Conservation (phyloP, 768 basidiomycete species). For the Baorangia bicolor region DNA sequence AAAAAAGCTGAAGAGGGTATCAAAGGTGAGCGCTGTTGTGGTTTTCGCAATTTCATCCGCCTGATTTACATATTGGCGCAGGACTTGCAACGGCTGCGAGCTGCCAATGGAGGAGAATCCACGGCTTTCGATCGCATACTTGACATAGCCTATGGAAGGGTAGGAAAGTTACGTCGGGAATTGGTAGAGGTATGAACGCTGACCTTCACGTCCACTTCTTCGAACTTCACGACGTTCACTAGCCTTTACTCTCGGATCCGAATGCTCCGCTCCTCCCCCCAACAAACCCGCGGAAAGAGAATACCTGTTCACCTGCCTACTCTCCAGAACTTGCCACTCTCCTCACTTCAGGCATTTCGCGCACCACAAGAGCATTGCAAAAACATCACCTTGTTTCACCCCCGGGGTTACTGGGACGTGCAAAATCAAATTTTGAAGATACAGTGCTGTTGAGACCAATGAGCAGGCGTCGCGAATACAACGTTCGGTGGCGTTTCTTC, state of each 20-base stretch:
- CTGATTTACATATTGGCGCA: conserved; percentile 23
- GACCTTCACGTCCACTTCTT: background rate
- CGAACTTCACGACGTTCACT: conserved; percentile 7
- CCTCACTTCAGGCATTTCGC: conserved; percentile 52
- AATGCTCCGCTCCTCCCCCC: conserved; percentile 38
- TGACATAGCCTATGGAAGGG: conserved; percentile 72
- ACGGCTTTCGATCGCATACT: conserved; percentile 58
- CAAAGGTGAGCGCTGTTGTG: conserved; percentile 41
- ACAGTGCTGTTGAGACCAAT: conserved; percentile 60
- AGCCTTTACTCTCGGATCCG: conserved; percentile 60
- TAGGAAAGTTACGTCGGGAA: conserved; percentile 68
- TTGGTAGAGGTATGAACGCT: conserved; percentile 52
- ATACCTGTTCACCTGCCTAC: conserved; percentile 63
- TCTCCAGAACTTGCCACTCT: conserved; percentile 61
- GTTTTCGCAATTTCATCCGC: background rate
- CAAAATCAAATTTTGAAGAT: conserved; percentile 56
- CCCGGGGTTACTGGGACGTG: conserved; percentile 55
- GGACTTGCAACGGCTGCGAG: conserved; percentile 53
- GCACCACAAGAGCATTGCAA: conserved; percentile 44
- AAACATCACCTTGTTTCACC: conserved; percentile 45
- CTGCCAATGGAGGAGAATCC: conserved; percentile 50
- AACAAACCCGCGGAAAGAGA: conserved; percentile 51
- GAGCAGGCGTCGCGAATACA: conserved; percentile 72
- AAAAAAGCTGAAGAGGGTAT: conserved; percentile 48
- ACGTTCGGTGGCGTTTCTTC: conserved; percentile 70